phyloP scores from a whole-genome alignment of 2,329 filamentous ascomycete species.

The Sporothrix globosa region DNA sequence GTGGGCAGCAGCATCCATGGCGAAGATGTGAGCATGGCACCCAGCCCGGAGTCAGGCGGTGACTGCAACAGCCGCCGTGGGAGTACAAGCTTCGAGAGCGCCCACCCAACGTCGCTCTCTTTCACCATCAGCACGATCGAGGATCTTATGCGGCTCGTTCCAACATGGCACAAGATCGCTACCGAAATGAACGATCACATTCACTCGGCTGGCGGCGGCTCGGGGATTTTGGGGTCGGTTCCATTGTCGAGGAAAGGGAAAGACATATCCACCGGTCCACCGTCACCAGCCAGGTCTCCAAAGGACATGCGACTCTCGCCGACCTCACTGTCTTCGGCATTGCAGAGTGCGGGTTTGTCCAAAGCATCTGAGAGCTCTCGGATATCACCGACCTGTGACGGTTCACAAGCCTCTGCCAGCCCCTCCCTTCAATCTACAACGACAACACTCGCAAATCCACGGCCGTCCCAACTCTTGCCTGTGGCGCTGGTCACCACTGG shows the following conservation, averaged over 20 bases:
- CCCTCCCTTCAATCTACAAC: neutral
- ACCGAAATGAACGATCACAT: slow-evolving; percentile 66
- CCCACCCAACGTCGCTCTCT: slow-evolving; percentile 47
- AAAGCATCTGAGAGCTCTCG: neutral
- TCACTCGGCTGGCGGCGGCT: neutral
- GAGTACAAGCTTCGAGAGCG: slow-evolving; percentile 33
- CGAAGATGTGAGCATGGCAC: slow-evolving; percentile 15
- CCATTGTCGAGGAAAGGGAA: neutral
- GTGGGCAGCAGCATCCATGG: slow-evolving; percentile 13
- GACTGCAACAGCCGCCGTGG: slow-evolving; percentile 32
- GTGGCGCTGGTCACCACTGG: slow-evolving; percentile 76
- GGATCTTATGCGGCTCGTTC: slow-evolving; percentile 69
- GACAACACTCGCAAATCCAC: neutral
- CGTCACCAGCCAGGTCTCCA: slow-evolving; percentile 18
- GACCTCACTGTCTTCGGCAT: neutral
- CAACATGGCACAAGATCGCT: slow-evolving; percentile 75
- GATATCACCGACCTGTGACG: neutral
- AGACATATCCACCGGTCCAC: neutral
- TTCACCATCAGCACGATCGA: slow-evolving; percentile 28
- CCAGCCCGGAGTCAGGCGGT: neutral
- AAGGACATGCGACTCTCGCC: neutral
- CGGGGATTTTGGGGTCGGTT: neutral
- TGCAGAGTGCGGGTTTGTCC: neutral
- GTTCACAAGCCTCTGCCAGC: neutral
- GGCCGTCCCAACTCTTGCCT: slow-evolving; percentile 41